A percentile compares a stretch with the other conserved stretches of the same genome.
Evolutionary conservation across 805 yeast species (phyloP).

Genomic region (Cyberlindnera suaveolens): DNA sequence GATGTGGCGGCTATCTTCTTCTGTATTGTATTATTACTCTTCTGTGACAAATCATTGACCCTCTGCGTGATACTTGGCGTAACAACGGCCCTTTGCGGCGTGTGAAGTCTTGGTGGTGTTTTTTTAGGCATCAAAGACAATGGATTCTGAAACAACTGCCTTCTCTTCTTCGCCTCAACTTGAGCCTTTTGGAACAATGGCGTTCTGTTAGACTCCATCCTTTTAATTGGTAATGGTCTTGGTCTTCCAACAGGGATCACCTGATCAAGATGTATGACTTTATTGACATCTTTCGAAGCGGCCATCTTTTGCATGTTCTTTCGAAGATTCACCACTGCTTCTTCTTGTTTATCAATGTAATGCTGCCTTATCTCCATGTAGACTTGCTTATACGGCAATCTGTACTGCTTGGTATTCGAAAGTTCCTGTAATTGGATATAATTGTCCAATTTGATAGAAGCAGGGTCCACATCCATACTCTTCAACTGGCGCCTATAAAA

Average conservation of each 20-base stretch:
- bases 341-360: conserved; percentile 26
- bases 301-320: conserved; percentile 24
- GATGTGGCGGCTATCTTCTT: no score
- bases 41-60: no score
- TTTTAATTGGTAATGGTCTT: not conserved
- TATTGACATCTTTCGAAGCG: conserved; percentile 27
- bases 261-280: conserved; percentile 20
- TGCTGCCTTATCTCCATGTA: conserved; percentile 29
- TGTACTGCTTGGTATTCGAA: conserved; percentile 20
- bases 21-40: no score
- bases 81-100: no score
- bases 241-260: conserved; percentile 13
- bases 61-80: no score
- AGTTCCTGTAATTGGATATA: conserved; percentile 11
- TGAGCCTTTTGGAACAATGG: conserved; percentile 21
- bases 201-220: conserved; percentile 11
- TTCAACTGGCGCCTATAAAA: conserved; percentile 19
- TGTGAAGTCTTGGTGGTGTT: not conserved
- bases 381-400: conserved; percentile 30
- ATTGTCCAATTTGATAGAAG: conserved; percentile 10
- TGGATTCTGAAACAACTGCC: conserved; percentile 19
- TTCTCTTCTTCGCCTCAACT: conserved; percentile 14
- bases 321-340: conserved; percentile 30
- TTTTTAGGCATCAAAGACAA: conserved; percentile 1
- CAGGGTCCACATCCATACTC: conserved; percentile 7